Evolutionary conservation across 345 rosid species (phyloP), one percentile per base, ranked within the genome.

Genomic region (Diplotaxis tenuifolia): DNA sequence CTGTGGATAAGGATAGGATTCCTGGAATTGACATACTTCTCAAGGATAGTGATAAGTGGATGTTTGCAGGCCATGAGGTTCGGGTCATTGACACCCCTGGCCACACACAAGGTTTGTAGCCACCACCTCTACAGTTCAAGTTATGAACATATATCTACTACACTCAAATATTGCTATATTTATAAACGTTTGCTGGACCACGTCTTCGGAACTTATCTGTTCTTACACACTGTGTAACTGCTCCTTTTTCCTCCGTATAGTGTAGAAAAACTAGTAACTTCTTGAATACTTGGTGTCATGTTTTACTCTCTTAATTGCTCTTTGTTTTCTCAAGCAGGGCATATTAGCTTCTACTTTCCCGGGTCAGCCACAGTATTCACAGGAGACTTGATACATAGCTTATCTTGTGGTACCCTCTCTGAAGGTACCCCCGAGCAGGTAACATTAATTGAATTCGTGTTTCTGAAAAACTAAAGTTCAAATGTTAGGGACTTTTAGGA

Each of bases 61-160:
- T 92, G 98, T 96, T 96, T 79, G 99, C 96, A 19, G 97, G 95
- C 57, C 99, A 96, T 80, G 98, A 92, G 79, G 97, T 83, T 73
- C 84, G 79, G 50, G 77, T 96, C 52, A 85, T 96, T 70, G 93
- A 89, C 66, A 96, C 98, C 79, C 99, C 99, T 76, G 98, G 98
- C 45, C 97, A 90, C 78, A 92, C 97, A 28, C 87, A 77, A 90
- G 99, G 99, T 95, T 67, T 65, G 73, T 76, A 14, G 47, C 47
- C 47, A 36, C 45, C 47, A 9, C 45, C 12, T 38, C 45, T 38
- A 38, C 15, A 11, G 47, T 50, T 8, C 12, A 3, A 32, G 9
- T 55, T 31, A 50, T 34, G 45, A 60, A 47, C 23, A 49, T 38
- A 23, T 32, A 29, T 42, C 3, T 22, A 50, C 52, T 32, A 40